Evolutionary conservation across 768 basidiomycete genomes (phyloP).

Genomic region (Trametes gibbosa): DNA sequence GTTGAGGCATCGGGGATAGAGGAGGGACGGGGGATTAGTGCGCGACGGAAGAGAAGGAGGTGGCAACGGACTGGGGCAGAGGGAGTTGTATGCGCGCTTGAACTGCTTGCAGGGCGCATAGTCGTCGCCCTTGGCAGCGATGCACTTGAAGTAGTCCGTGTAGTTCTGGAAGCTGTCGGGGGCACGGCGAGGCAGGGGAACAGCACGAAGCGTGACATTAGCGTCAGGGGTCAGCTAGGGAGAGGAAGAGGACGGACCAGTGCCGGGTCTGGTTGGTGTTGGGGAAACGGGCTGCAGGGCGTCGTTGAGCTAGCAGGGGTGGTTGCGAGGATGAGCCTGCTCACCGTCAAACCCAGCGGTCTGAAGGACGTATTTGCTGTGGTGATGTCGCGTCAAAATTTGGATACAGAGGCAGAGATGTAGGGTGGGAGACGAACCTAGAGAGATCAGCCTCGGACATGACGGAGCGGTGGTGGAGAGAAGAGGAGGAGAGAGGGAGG

Average conservation of each 20-base stretch:
- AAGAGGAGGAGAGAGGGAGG: not conserved
- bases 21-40: not conserved
- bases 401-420: not conserved
- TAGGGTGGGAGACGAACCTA: slow-evolving; percentile 35
- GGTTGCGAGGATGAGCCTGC: slow-evolving; percentile 15
- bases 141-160: slow-evolving; percentile 97
- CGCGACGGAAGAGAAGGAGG: not conserved
- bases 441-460: slow-evolving; percentile 67
- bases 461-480: slow-evolving; percentile 24
- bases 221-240: not conserved
- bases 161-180: slow-evolving; percentile 84
- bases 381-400: not conserved
- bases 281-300: slow-evolving; percentile 72
- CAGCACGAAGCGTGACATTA: not conserved
- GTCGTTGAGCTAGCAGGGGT: slow-evolving; percentile 6
- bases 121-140: slow-evolving; percentile 96
- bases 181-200: not conserved
- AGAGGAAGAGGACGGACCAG: slow-evolving; percentile 57
- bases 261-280: slow-evolving; percentile 94
- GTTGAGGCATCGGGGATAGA: slow-evolving; percentile 6
- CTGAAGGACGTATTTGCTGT: slow-evolving; percentile 84
- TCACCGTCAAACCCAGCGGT: slow-evolving; percentile 93
- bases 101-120: slow-evolving; percentile 99
- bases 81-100: slow-evolving; percentile 91
- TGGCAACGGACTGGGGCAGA: slow-evolving; percentile 87